Evolutionary conservation across 2,329 filamentous ascomycete species (phyloP), one percentile per base, ranked within the genome.

Genomic region (Penicillium thymicola): DNA sequence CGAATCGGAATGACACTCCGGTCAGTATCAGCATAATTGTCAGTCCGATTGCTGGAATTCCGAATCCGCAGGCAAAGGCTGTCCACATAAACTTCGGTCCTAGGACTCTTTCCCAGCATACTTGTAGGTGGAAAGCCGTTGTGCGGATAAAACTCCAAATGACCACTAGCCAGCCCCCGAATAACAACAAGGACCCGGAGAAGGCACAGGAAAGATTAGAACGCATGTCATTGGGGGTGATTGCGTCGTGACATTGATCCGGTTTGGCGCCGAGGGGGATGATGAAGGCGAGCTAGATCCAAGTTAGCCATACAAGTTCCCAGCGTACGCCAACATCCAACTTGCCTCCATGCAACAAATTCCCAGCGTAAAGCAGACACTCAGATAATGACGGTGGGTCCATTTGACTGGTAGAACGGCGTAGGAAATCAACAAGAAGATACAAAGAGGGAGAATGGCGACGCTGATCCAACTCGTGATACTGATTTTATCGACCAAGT

Each of bases 91-190:
- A 97, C 67, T 83, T 89, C 43, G 86, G 84, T 38, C 94, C 94
- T 4, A 96, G 89, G 8, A 93, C 86, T 34, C 95, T 82, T 73
- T 97, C 92, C 94, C 94, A 99, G 79, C 92, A 97, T 62, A 99
- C 97, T 74, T 97, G 94, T 27, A 99, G 85, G 74, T 99, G 94
- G 66, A 99, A 87, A 5, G 92, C 96, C 34, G 97, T 77, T 0
- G 93, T 89, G 61, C 94, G 86, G 58, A 97, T 82, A 71, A 97
- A 96, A 61, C 82, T 84, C 93, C 94, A 99, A 74, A 96, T 86
- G 32, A 91, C 85, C 44, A 87, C 89, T 30, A 85, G 83, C 82
- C 92, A 90, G 42, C 92, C 94, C 51, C 94, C 94, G 30, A 92
- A 84, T 49, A 97, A 82, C 49, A 99, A 78, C 62, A 97, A 87